These are phyloP conservation scores for Leptodermis oblonga DNA, from an alignment of 257 asterid genomes.

Conservation along the genomic window DNA sequence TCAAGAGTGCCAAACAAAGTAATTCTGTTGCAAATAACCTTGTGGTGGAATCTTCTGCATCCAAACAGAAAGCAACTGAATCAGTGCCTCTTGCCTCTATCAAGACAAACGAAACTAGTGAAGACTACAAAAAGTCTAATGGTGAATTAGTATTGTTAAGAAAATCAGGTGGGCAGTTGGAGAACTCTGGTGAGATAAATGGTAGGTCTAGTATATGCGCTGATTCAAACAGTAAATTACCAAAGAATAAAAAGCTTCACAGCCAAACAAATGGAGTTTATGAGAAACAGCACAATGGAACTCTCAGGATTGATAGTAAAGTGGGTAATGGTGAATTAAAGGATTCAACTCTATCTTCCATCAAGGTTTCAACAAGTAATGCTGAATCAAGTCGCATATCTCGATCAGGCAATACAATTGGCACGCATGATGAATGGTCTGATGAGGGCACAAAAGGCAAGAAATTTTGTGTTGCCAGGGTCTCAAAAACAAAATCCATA, in stretches of 20 bases:
- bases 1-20: slow-evolving; percentile 50
- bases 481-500: slow-evolving; percentile 77
- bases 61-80: slow-evolving; percentile 31
- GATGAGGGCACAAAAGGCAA: slow-evolving; percentile 55
- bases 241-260: slow-evolving; percentile 20
- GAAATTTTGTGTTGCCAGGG: slow-evolving; percentile 64
- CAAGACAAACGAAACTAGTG: slow-evolving; percentile 36
- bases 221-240: background rate
- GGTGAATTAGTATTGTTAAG: slow-evolving; percentile 32
- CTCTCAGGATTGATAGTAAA: slow-evolving; percentile 37
- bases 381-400: slow-evolving; percentile 46
- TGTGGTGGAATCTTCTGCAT: slow-evolving; percentile 38
- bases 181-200: slow-evolving; percentile 33
- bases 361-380: slow-evolving; percentile 26
- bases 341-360: slow-evolving; percentile 6
- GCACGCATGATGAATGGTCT: slow-evolving; percentile 43
- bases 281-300: slow-evolving; percentile 42
- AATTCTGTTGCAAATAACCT: slow-evolving; percentile 25
- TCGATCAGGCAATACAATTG: slow-evolving; percentile 48
- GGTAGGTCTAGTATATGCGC: slow-evolving; percentile 25
- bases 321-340: slow-evolving; percentile 33
- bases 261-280: slow-evolving; percentile 40
- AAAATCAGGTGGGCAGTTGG: slow-evolving; percentile 36
- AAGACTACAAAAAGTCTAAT: slow-evolving; percentile 37
- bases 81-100: slow-evolving; percentile 37